phyloP scores from a whole-genome alignment of 306 rosid genomes.

The Dicorynia guianensis region DNA sequence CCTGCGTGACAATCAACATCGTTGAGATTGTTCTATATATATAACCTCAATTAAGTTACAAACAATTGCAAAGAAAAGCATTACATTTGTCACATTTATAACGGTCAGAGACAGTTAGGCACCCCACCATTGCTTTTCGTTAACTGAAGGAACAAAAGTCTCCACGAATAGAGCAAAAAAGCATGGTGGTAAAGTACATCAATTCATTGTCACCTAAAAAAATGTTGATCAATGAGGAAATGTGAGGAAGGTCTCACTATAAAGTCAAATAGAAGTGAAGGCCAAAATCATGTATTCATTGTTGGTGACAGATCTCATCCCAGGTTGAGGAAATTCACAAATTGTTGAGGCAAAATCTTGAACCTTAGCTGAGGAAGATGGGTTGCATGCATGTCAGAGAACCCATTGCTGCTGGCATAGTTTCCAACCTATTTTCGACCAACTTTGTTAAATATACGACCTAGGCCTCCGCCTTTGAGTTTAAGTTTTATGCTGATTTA shows the following conservation, averaged over 20 bases:
- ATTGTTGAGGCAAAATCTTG: slow-evolving; percentile 53
- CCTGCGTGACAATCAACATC: not conserved
- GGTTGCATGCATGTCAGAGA: slow-evolving; percentile 20
- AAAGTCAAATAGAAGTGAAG: slow-evolving; percentile 54
- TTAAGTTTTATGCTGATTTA: too few species aligned
- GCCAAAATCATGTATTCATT: slow-evolving; percentile 47
- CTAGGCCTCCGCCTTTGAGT: too few species aligned
- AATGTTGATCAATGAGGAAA: slow-evolving; percentile 47
- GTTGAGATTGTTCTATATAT: not conserved
- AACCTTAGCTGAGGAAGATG: slow-evolving; percentile 53
- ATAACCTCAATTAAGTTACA: too few species aligned
- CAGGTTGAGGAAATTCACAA: slow-evolving; percentile 45
- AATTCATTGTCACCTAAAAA: slow-evolving; percentile 51
- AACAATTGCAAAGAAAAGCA: too few species aligned
- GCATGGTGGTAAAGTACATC: slow-evolving; percentile 47
- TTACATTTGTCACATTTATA: too few species aligned
- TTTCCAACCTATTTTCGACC: slow-evolving; percentile 24
- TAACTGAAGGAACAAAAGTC: too few species aligned
- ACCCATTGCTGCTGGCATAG: slow-evolving; percentile 26
- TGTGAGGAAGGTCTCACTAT: slow-evolving; percentile 56
- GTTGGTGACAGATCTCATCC: slow-evolving; percentile 57
- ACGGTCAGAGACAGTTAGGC: too few species aligned
- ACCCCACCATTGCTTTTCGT: too few species aligned
- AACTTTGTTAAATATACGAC: too few species aligned
- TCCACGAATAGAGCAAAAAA: slow-evolving; percentile 23